Evolutionary conservation across 164 flowering plant species (phyloP).

Genomic region (Magnolia officinalis): DNA sequence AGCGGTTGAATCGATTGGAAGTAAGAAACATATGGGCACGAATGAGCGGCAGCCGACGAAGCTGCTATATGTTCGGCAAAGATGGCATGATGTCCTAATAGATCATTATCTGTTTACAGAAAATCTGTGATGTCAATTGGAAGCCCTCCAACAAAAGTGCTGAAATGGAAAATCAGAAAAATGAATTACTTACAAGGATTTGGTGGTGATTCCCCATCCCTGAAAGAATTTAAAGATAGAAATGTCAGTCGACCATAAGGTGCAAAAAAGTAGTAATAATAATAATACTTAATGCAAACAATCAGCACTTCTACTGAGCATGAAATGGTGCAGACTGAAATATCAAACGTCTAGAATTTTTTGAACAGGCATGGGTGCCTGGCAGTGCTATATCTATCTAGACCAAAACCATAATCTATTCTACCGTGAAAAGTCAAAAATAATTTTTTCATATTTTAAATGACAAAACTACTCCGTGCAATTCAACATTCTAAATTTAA

Average conservation of each 20-base stretch:
- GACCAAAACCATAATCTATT: too few relatives aligned
- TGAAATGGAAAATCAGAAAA: not conserved
- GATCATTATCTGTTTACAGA: slow-evolving; percentile 65
- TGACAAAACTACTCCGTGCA: too few relatives aligned
- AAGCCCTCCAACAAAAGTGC: not conserved
- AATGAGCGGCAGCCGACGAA: slow-evolving; percentile 64
- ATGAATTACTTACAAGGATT: slow-evolving; percentile 38
- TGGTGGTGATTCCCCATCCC: slow-evolving; percentile 72
- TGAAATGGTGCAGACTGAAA: too few relatives aligned
- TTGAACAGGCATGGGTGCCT: too few relatives aligned
- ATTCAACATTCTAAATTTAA: too few relatives aligned
- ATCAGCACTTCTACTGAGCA: not conserved
- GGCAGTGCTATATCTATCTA: too few relatives aligned
- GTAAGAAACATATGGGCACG: slow-evolving; percentile 79
- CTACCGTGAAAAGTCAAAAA: too few relatives aligned
- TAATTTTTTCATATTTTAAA: too few relatives aligned
- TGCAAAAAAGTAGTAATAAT: not conserved
- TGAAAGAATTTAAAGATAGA: slow-evolving; percentile 23
- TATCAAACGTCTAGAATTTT: too few relatives aligned
- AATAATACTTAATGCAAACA: not conserved
- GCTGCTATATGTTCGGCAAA: slow-evolving; percentile 71
- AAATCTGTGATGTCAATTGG: not conserved
- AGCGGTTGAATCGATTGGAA: slow-evolving; percentile 71
- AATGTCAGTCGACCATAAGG: slow-evolving; percentile 11
- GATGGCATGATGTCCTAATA: slow-evolving; percentile 60